Conservation (phyloP, 2,329 filamentous ascomycete species). For the Cercospora sp. region DNA sequence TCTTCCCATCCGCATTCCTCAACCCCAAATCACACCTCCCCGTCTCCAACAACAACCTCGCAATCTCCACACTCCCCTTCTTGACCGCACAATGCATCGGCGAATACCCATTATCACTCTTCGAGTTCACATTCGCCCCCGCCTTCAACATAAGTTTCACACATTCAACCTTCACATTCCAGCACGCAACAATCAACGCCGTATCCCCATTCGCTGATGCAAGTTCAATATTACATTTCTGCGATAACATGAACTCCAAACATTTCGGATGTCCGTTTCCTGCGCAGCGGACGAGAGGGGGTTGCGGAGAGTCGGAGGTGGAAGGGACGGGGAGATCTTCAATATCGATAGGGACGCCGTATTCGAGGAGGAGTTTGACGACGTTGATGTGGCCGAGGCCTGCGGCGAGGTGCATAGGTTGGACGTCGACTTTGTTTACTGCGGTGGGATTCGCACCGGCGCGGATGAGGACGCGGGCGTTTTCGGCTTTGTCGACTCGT, state of each 20-base stretch:
- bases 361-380: neutral
- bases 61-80: neutral
- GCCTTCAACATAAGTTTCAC: neutral
- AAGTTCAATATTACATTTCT: neutral
- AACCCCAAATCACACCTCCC: neutral
- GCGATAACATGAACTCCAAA: neutral
- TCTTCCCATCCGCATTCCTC: neutral
- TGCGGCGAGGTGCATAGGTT: neutral
- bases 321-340: neutral
- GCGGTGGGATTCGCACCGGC: neutral
- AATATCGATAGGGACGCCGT: neutral
- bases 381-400: neutral
- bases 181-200: neutral
- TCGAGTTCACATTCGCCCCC: neutral
- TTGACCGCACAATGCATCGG: conserved; percentile 1
- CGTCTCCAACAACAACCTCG: neutral
- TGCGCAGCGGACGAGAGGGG: neutral
- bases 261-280: neutral
- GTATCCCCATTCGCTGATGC: neutral
- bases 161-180: neutral
- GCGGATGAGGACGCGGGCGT: neutral
- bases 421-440: neutral
- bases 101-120: neutral
- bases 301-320: neutral
- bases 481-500: conserved; percentile 2